Evolutionary conservation across 2,329 filamentous ascomycete species (phyloP).

Genomic region (Talaromyces rugulosus): DNA sequence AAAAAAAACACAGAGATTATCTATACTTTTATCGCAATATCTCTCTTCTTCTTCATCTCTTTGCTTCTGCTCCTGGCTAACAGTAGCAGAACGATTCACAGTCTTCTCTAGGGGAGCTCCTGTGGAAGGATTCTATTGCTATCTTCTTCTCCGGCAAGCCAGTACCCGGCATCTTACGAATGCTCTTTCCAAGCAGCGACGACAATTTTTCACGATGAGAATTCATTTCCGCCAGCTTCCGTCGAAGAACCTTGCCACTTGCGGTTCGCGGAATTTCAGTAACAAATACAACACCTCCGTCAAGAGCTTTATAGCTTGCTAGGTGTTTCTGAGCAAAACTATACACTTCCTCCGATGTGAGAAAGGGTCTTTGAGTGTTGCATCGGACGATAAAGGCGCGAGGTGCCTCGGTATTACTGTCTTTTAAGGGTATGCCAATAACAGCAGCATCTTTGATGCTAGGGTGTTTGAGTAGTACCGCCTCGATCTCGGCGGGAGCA

Average conservation of each 20-base stretch:
- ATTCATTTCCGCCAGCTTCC: constrained; percentile 1
- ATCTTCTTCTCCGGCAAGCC: background rate
- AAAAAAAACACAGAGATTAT: too few species aligned
- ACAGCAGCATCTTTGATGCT: background rate
- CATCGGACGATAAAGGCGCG: background rate
- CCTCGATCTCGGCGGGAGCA: background rate
- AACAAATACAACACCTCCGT: background rate
- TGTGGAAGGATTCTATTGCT: too few species aligned
- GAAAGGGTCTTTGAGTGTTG: background rate
- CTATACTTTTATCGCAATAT: too few species aligned
- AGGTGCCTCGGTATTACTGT: background rate
- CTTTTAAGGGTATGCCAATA: background rate
- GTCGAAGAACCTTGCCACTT: background rate
- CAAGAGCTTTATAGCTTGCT: background rate
- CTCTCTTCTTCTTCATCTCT: too few species aligned
- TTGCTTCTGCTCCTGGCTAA: too few species aligned
- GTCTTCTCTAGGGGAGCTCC: too few species aligned
- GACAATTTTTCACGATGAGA: background rate
- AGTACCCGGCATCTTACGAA: background rate
- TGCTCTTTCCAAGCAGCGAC: background rate
- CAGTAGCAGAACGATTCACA: too few species aligned
- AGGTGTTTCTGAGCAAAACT: background rate
- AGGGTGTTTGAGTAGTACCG: background rate
- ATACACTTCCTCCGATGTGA: background rate
- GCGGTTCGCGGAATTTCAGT: background rate